Percentiles rank a stretch among this genome's conserved stretches.
Conservation (phyloP, 202 grass and related monocot genomes). For the Sporobolus alterniflorus region DNA sequence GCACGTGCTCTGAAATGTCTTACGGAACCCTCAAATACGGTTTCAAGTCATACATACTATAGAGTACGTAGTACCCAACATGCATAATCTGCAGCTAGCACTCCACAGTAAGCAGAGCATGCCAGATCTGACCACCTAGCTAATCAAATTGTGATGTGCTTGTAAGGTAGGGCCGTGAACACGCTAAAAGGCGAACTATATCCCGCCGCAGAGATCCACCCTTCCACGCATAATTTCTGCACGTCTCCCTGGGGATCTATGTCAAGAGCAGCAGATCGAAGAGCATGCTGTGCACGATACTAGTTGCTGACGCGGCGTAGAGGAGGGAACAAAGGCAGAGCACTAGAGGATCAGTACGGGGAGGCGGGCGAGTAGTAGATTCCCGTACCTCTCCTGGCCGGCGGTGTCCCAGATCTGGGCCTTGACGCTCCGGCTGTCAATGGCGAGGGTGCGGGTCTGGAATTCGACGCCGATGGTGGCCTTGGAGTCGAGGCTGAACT, state of each 20-base stretch:
- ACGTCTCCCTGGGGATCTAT: neutral
- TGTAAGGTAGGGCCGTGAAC: conserved; percentile 7
- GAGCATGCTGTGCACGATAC: neutral
- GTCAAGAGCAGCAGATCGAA: neutral
- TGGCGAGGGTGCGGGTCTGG: conserved; percentile 77
- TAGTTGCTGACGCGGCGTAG: neutral
- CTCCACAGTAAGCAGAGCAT: neutral
- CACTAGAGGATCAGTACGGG: neutral
- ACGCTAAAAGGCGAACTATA: neutral
- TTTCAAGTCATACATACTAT: neutral
- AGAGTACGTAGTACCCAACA: neutral
- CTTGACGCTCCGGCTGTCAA: conserved; percentile 73
- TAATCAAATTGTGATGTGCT: neutral
- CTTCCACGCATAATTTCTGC: neutral
- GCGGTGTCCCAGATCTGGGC: conserved; percentile 99
- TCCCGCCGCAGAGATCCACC: conserved; percentile 2
- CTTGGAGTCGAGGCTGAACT: conserved; percentile 82
- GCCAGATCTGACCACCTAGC: conserved; percentile 21
- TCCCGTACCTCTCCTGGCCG: conserved; percentile 78
- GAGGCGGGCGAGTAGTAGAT: neutral
- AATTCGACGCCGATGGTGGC: conserved; percentile 99
- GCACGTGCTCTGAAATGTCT: neutral
- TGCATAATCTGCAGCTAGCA: neutral
- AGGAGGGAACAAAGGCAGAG: neutral
- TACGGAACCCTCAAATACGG: neutral